These are phyloP conservation scores for Daldinia vernicosa DNA, from an alignment of 495 filamentous ascomycete species.

Conservation along the genomic window DNA sequence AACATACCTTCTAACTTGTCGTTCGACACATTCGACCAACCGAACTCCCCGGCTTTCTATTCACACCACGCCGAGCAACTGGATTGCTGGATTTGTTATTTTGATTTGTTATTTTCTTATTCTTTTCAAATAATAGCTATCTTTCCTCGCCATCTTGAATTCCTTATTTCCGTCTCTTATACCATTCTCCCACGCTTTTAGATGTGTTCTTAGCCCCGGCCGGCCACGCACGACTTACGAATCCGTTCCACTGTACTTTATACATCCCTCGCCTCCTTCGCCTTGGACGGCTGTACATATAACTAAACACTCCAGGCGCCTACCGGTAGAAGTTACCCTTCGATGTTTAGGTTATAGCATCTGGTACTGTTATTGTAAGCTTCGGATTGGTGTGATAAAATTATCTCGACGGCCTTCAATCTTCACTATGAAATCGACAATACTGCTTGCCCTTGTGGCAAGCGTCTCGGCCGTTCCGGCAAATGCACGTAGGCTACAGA, in stretches of 20 bases:
- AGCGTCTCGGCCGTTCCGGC: slow-evolving; percentile 28
- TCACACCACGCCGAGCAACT: slow-evolving; percentile 33
- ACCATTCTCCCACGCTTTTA: slow-evolving; percentile 11
- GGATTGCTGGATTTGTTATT: slow-evolving; percentile 11
- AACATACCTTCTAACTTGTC: slow-evolving; percentile 25
- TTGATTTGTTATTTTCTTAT: background rate
- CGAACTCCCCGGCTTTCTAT: slow-evolving; percentile 26
- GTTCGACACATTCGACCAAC: slow-evolving; percentile 22
- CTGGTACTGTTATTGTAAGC: slow-evolving; percentile 13
- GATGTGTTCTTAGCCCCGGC: slow-evolving; percentile 26
- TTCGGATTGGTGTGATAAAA: slow-evolving; percentile 28
- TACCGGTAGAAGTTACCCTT: slow-evolving; percentile 2
- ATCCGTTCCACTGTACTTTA: slow-evolving; percentile 36
- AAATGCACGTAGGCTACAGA: slow-evolving; percentile 44
- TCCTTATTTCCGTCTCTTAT: slow-evolving; percentile 15
- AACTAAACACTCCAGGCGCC: slow-evolving; percentile 17
- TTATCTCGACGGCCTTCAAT: slow-evolving; percentile 1
- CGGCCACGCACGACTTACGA: slow-evolving; percentile 40
- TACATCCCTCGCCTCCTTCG: slow-evolving; percentile 19
- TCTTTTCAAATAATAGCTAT: slow-evolving; percentile 21
- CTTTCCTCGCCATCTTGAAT: slow-evolving; percentile 7
- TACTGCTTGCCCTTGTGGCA: slow-evolving; percentile 30
- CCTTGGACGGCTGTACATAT: slow-evolving; percentile 17
- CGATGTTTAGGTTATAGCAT: slow-evolving; percentile 34
- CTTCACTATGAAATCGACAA: slow-evolving; percentile 29